These are phyloP conservation scores for Phytophthora fragariae DNA, from an alignment of 352 stramenopile species.

Conservation along the genomic window DNA sequence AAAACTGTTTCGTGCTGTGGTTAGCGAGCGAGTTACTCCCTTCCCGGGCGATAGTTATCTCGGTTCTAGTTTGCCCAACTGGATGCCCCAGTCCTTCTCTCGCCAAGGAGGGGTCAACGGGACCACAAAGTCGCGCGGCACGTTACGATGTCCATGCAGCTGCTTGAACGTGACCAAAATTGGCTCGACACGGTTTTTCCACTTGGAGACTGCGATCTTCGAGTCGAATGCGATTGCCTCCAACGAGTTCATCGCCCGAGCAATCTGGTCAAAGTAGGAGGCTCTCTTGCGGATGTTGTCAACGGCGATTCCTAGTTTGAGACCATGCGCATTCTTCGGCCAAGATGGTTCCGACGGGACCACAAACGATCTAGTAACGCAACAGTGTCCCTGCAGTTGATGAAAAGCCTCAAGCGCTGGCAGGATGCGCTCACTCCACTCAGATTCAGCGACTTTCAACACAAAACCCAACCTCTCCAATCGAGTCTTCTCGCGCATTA, in stretches of 20 bases:
- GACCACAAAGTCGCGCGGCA: too few species aligned
- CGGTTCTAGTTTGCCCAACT: too few species aligned
- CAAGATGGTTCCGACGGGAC: conserved; percentile 43
- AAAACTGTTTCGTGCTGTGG: too few species aligned
- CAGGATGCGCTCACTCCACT: conserved; percentile 38
- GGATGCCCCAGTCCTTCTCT: too few species aligned
- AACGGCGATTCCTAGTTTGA: conserved; percentile 32
- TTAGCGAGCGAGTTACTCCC: too few species aligned
- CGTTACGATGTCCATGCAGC: too few species aligned
- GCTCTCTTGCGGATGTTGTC: not conserved
- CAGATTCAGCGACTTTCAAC: too few species aligned
- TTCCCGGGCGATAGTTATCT: too few species aligned
- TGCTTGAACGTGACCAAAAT: not conserved
- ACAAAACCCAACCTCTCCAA: not conserved
- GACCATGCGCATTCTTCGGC: conserved; percentile 32
- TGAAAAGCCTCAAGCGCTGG: conserved; percentile 48
- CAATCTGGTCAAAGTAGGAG: conserved; percentile 3
- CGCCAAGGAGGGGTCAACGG: too few species aligned
- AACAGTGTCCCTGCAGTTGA: conserved; percentile 29
- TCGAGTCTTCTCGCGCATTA: too few species aligned
- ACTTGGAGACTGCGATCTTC: not conserved
- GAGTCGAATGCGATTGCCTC: conserved; percentile 7
- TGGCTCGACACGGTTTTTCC: not conserved
- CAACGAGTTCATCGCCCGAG: conserved; percentile 4
- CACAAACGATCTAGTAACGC: conserved; percentile 42